phyloP scores from a whole-genome alignment of 257 asterid genomes.

The Salvia rosmarinus region DNA sequence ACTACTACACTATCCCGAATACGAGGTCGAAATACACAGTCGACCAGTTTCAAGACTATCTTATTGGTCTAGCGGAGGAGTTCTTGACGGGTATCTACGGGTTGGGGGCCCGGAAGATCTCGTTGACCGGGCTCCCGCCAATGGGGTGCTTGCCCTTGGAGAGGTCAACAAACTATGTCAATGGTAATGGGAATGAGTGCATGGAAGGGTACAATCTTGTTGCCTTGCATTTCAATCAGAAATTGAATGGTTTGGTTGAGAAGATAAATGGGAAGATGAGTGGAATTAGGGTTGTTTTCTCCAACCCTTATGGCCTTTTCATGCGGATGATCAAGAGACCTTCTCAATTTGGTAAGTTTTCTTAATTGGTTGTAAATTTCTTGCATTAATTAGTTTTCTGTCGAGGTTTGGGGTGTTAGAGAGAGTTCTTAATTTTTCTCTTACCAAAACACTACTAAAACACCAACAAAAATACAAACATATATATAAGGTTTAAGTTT shows the following conservation, averaged over 20 bases:
- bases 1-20: slow-evolving; percentile 66
- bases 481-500: too few relatives aligned
- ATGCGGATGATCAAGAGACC: slow-evolving; percentile 59
- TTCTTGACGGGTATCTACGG: slow-evolving; percentile 57
- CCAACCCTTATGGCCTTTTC: slow-evolving; percentile 60
- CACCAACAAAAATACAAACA: too few relatives aligned
- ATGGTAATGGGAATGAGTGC: slow-evolving; percentile 71
- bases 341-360: slow-evolving; percentile 58
- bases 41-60: slow-evolving; percentile 61
- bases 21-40: slow-evolving; percentile 57
- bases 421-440: too few relatives aligned
- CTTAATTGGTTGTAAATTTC: not conserved
- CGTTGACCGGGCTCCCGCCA: slow-evolving; percentile 74
- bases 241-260: slow-evolving; percentile 46
- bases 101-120: slow-evolving; percentile 71
- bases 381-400: not conserved
- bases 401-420: too few relatives aligned
- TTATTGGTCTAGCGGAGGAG: slow-evolving; percentile 52
- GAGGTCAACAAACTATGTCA: slow-evolving; percentile 58
- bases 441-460: too few relatives aligned
- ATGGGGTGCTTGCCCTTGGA: slow-evolving; percentile 85
- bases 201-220: slow-evolving; percentile 65
- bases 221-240: slow-evolving; percentile 57
- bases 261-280: slow-evolving; percentile 60
- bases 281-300: slow-evolving; percentile 59